Conservation (phyloP, 176 grass and related monocot genomes). For the Alopecurus myosuroides region DNA sequence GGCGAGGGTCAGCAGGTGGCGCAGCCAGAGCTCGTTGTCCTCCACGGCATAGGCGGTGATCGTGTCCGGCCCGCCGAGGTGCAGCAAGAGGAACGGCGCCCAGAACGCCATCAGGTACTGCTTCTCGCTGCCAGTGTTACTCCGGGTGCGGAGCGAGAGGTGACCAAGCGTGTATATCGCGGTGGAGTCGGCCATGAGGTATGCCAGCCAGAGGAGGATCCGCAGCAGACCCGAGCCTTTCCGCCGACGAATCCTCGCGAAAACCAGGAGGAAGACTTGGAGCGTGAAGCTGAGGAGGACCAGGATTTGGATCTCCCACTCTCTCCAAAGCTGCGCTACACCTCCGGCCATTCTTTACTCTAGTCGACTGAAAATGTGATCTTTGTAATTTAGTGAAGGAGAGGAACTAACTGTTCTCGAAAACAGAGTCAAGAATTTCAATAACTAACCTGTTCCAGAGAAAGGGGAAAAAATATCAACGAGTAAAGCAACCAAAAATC, state of each 20-base stretch:
- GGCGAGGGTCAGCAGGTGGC: too few relatives aligned
- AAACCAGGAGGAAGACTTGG: neutral
- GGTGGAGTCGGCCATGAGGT: neutral
- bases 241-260: neutral
- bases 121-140: neutral
- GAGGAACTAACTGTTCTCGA: too few relatives aligned
- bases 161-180: neutral
- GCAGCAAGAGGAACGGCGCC: too few relatives aligned
- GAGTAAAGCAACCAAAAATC: too few relatives aligned
- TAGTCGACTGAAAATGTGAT: too few relatives aligned
- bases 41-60: too few relatives aligned
- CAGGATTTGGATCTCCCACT: neutral
- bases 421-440: too few relatives aligned
- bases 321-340: neutral
- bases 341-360: neutral
- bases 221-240: neutral
- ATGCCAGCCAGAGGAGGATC: neutral
- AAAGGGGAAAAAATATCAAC: too few relatives aligned
- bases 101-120: neutral
- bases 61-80: too few relatives aligned
- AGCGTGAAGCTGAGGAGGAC: neutral
- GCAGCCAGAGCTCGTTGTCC: too few relatives aligned
- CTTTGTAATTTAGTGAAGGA: too few relatives aligned
- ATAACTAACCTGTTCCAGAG: too few relatives aligned
- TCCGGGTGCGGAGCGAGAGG: neutral